Conservation (phyloP, 768 basidiomycete genomes). For the Coprinopsis strossmayeri region DNA sequence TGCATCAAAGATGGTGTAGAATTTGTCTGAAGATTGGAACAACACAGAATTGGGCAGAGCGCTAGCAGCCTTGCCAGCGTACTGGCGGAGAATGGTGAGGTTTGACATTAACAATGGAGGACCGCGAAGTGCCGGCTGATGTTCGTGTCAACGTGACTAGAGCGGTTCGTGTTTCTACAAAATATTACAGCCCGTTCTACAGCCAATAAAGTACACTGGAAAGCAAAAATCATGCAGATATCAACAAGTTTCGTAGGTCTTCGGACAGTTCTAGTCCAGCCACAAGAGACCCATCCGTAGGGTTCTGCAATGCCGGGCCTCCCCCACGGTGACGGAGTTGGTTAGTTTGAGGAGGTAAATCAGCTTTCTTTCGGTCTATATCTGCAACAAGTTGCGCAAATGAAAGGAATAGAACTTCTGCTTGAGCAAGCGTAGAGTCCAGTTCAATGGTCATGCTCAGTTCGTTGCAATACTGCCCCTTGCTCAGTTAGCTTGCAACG, state of each 20-base stretch:
- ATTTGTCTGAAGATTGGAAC: constrained; percentile 46
- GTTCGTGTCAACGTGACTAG: background rate
- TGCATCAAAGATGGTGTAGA: constrained; percentile 65
- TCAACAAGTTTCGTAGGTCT: constrained; percentile 53
- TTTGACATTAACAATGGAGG: constrained; percentile 29
- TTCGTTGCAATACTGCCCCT: constrained; percentile 78
- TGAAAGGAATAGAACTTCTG: constrained; percentile 92
- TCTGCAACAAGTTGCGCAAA: constrained; percentile 86
- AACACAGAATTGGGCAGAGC: constrained; percentile 54
- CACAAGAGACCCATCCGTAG: constrained; percentile 20
- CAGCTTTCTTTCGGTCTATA: constrained; percentile 73
- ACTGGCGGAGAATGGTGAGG: constrained; percentile 53
- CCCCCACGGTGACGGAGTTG: constrained; percentile 18
- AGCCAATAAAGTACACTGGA: background rate
- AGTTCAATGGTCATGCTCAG: constrained; percentile 96
- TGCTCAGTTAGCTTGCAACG: background rate
- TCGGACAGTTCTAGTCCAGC: constrained; percentile 50
- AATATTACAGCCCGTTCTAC: too few species aligned
- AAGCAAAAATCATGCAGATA: background rate
- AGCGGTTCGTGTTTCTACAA: too few species aligned
- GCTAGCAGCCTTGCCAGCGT: constrained; percentile 48
- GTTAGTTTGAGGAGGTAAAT: constrained; percentile 37
- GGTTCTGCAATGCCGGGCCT: constrained; percentile 11
- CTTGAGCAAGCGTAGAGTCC: constrained; percentile 92
- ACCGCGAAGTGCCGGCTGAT: background rate